Percentiles rank a stretch among this genome's conserved stretches.
phyloP scores from a whole-genome alignment of 495 filamentous ascomycete species.

The Terfezia boudieri region DNA sequence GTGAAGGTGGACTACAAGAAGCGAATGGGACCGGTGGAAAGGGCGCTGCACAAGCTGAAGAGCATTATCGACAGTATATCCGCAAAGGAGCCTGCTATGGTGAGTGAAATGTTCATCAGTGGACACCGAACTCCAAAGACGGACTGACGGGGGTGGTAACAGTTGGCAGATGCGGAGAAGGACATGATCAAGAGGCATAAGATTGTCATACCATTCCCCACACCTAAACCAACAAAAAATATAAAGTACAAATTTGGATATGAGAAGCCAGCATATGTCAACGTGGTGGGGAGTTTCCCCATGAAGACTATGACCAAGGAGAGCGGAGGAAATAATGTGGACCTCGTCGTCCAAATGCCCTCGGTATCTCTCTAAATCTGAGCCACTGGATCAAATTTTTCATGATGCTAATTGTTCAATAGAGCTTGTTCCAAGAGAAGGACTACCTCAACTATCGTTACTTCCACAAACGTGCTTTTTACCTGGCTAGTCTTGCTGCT shows the following conservation, averaged over 20 bases:
- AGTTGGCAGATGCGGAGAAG: conserved; percentile 45
- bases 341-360: conserved; percentile 76
- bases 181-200: conserved; percentile 38
- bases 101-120: conserved; percentile 18
- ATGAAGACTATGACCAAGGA: conserved; percentile 47
- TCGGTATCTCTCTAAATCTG: conserved; percentile 16
- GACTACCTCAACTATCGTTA: conserved; percentile 85
- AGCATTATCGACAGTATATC: conserved; percentile 49
- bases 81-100: conserved; percentile 29
- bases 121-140: background rate
- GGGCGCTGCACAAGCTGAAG: conserved; percentile 49
- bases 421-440: conserved; percentile 63
- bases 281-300: conserved; percentile 73
- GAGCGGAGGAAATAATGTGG: conserved; percentile 35
- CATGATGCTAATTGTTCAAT: background rate
- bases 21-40: conserved; percentile 39
- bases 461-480: conserved; percentile 87
- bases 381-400: background rate
- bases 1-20: conserved; percentile 46
- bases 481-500: conserved; percentile 56
- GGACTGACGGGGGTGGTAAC: background rate
- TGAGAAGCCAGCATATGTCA: conserved; percentile 50
- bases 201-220: conserved; percentile 56
- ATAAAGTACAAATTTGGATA: conserved; percentile 64
- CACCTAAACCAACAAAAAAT: conserved; percentile 47